Base-by-base conservation (phyloP, 176 grass and related monocot species). In the Leersia perrieri region DNA sequence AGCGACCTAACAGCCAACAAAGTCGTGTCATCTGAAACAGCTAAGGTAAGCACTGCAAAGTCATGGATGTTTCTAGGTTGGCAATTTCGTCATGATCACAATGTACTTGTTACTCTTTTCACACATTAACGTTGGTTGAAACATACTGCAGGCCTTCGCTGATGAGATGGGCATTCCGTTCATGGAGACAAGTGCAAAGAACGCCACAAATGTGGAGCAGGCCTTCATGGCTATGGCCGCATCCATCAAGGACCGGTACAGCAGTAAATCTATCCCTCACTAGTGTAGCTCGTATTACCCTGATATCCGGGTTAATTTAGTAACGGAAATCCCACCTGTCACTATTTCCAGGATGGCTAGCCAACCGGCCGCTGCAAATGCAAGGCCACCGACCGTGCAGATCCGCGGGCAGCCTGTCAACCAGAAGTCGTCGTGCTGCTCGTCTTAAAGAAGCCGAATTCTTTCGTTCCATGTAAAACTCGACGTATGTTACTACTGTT, bases 151-250 rank as follows among this genome's bases (percentile, higher is more conserved):
- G 92, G 86, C 86, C 20, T 89, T 91, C 84, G 92, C 88, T 91
- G 92, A 94, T 71, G 92, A 94, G 79, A 91, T 91, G 74, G 89
- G 86, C 63, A 91, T 91, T 45, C 89, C 86, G 31, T 91, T 94
- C 25, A 84, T 94, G 92, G 92, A 94, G 72, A 87, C 92, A 35
- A 94, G 92, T 79, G 92, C 89, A 34, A 94, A 89, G 78, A 86
- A 91, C 25, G 85, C 92, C 60, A 89, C 49, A 55, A 94, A 94
- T 66, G 89, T 91, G 3, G 92, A 91, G 55, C 89, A 91, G 72
- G 89, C 92, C 5, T 94, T 94, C 80, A 82, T 94, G 89, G 86
- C 88, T 55, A 91, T 94, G 92, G 79, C 92, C 9, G 83, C 88
- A 16, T 60, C 86, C 32, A 91, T 94, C 60, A 94, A 94, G 75